phyloP scores from a whole-genome alignment of 73 alveolate species.

The Paramecium pentaurelia region DNA sequence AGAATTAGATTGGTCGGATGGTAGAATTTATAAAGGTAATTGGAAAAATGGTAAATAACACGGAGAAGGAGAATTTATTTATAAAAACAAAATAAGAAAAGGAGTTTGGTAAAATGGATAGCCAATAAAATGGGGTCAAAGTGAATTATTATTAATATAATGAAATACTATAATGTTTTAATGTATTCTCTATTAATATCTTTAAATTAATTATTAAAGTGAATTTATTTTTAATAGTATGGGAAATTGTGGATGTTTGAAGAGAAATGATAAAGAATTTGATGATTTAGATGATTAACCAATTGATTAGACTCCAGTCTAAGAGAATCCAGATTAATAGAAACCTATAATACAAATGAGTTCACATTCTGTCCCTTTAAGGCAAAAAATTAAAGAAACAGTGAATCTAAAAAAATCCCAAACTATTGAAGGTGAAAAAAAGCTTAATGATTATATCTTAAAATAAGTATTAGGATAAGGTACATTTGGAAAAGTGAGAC shows the following conservation, averaged over 20 bases:
- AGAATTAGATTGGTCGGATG: slow-evolving; percentile 44
- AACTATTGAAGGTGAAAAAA: slow-evolving; percentile 9
- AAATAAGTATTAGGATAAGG: slow-evolving; percentile 44
- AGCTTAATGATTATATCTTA: slow-evolving; percentile 27
- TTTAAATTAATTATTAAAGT: not conserved
- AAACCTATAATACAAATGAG: not conserved
- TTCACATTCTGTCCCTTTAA: not conserved
- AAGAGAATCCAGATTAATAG: not conserved
- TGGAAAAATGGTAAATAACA: slow-evolving; percentile 58
- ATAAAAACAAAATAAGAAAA: not conserved
- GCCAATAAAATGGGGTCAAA: not conserved
- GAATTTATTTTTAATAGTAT: not conserved
- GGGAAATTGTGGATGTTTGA: not conserved
- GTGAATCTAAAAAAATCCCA: not conserved
- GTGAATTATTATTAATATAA: not conserved
- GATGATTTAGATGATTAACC: not conserved
- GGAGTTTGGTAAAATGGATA: slow-evolving; percentile 55
- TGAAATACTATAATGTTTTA: not conserved
- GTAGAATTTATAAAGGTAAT: slow-evolving; percentile 39
- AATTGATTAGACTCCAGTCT: not conserved
- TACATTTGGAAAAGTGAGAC: slow-evolving; percentile 51
- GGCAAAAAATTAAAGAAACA: not conserved
- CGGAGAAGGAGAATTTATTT: slow-evolving; percentile 47
- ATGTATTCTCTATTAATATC: not conserved
- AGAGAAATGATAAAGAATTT: not conserved